phyloP scores from a whole-genome alignment of 2,329 filamentous ascomycete genomes.

The Blastomyces emzantsi region DNA sequence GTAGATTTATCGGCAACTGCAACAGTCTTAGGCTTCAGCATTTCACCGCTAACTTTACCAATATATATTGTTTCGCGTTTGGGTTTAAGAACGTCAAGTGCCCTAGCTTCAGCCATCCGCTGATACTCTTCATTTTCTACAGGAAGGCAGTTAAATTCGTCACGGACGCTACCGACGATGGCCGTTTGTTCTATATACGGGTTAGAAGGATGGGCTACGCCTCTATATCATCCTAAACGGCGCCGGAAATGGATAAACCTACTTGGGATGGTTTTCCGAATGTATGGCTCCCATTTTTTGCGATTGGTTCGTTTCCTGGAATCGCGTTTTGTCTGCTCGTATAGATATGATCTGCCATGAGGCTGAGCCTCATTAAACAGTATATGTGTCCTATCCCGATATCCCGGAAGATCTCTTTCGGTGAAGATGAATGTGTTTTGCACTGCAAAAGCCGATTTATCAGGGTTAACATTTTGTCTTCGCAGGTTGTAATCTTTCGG shows the following conservation, averaged over 20 bases:
- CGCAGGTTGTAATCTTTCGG: slow-evolving; percentile 83
- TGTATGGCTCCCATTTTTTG: slow-evolving; percentile 51
- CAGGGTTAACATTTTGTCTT: slow-evolving; percentile 49
- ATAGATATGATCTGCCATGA: slow-evolving; percentile 35
- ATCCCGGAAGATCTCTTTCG: slow-evolving; percentile 83
- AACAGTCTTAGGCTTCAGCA: slow-evolving; percentile 52
- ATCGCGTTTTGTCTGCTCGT: slow-evolving; percentile 39
- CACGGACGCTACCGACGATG: slow-evolving; percentile 60
- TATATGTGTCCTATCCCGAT: slow-evolving; percentile 41
- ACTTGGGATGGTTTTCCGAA: slow-evolving; percentile 60
- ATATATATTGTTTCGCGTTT: slow-evolving; percentile 49
- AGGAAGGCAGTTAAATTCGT: slow-evolving; percentile 67
- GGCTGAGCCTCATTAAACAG: slow-evolving; percentile 34
- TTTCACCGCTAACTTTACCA: slow-evolving; percentile 36
- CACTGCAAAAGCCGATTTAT: slow-evolving; percentile 40
- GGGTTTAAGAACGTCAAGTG: slow-evolving; percentile 52
- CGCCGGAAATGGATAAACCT: slow-evolving; percentile 27
- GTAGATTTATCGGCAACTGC: slow-evolving; percentile 35
- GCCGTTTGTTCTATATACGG: slow-evolving; percentile 60
- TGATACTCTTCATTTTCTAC: slow-evolving; percentile 63
- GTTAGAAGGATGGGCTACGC: slow-evolving; percentile 12
- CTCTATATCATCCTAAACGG: slow-evolving; percentile 1
- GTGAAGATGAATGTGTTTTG: slow-evolving; percentile 87
- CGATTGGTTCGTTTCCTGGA: slow-evolving; percentile 39
- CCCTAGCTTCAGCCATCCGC: slow-evolving; percentile 50